phyloP scores from a whole-genome alignment of 2,329 filamentous ascomycete genomes.

The Cladosporium sp. region DNA sequence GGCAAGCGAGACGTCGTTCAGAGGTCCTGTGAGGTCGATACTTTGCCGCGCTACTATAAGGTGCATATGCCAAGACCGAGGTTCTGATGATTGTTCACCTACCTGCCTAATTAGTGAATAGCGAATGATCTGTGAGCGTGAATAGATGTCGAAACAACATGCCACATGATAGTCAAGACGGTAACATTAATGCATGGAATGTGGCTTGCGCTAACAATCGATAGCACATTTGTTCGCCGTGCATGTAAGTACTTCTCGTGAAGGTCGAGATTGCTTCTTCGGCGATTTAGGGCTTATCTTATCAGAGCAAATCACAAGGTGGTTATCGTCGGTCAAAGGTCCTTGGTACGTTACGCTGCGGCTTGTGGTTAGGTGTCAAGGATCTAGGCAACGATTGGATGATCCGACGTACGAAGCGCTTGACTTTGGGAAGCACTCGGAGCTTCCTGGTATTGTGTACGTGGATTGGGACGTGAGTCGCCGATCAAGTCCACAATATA shows the following conservation, averaged over 20 bases:
- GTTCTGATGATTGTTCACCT: background rate
- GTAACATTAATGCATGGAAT: constrained; percentile 1
- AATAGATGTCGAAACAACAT: background rate
- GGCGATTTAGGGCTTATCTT: constrained; percentile 5
- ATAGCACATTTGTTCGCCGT: background rate
- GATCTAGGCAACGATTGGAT: too few species aligned
- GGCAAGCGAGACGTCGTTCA: background rate
- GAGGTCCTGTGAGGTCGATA: background rate
- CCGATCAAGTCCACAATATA: too few species aligned
- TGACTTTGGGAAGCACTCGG: too few species aligned
- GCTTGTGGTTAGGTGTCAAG: too few species aligned
- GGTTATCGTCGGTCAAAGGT: too few species aligned
- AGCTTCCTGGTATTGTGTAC: too few species aligned
- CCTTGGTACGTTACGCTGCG: too few species aligned
- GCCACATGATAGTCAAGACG: background rate
- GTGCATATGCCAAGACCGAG: constrained; percentile 6
- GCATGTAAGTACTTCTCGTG: too few species aligned
- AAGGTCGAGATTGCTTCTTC: too few species aligned
- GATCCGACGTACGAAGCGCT: too few species aligned
- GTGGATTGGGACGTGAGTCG: too few species aligned
- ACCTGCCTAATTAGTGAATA: constrained; percentile 7
- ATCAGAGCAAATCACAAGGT: too few species aligned
- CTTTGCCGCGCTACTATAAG: background rate
- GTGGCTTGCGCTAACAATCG: constrained; percentile 8
- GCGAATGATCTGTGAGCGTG: constrained; percentile 1